These are phyloP conservation scores for Solanum hybrid DNA, from an alignment of 305 asterid species.

Conservation along the genomic window DNA sequence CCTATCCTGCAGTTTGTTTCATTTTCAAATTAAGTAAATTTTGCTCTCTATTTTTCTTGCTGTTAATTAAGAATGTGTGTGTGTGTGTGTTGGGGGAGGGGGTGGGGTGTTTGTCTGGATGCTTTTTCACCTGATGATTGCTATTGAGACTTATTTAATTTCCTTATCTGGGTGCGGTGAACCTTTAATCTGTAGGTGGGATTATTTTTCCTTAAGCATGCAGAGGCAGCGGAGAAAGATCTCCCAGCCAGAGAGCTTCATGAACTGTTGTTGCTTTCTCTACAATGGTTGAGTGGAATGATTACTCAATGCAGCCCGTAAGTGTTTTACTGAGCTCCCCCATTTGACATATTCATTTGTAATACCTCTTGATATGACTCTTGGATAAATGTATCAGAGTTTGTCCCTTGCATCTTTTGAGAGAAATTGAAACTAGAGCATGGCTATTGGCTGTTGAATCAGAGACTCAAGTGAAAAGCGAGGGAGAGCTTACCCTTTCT, in stretches of 20 bases:
- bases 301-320: slow-evolving; percentile 77
- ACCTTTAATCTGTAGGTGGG: slow-evolving; percentile 59
- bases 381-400: slow-evolving; percentile 41
- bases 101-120: background rate
- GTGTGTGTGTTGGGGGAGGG: slow-evolving; percentile 7
- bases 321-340: slow-evolving; percentile 18
- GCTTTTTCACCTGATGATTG: slow-evolving; percentile 7
- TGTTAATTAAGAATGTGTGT: background rate
- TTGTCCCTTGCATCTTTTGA: slow-evolving; percentile 80
- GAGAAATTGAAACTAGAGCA: slow-evolving; percentile 94
- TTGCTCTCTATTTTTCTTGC: background rate
- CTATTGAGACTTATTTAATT: slow-evolving; percentile 1
- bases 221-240: slow-evolving; percentile 82
- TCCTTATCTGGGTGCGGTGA: background rate
- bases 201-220: slow-evolving; percentile 84
- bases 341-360: slow-evolving; percentile 15
- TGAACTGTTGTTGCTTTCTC: slow-evolving; percentile 77
- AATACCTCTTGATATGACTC: background rate
- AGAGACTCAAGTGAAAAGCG: slow-evolving; percentile 79
- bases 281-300: slow-evolving; percentile 96
- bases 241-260: slow-evolving; percentile 84
- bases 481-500: slow-evolving; percentile 47
- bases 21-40: background rate
- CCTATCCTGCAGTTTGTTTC: background rate
- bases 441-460: slow-evolving; percentile 99